These are phyloP conservation scores for Chrysoporthe austroafricana DNA, from an alignment of 2,329 filamentous ascomycete species.

Conservation along the genomic window DNA sequence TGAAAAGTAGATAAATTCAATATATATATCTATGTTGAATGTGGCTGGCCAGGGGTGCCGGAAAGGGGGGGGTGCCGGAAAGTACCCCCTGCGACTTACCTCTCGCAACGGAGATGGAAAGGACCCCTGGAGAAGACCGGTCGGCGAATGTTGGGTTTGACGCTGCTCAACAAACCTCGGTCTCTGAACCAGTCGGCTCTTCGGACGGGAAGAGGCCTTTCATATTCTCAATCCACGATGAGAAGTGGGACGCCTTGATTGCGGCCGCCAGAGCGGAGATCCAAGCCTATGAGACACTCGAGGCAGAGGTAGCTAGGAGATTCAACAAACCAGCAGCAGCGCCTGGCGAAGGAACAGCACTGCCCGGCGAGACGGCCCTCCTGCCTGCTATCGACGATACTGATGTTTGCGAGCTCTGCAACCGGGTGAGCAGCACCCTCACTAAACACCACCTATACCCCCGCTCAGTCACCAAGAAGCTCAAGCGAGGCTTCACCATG, in stretches of 20 bases:
- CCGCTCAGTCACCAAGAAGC: neutral
- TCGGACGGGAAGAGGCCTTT: neutral
- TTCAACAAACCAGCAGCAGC: neutral
- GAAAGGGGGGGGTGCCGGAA: too few species aligned
- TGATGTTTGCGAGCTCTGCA: neutral
- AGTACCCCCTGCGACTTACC: too few species aligned
- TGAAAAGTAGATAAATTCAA: too few species aligned
- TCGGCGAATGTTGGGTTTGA: neutral
- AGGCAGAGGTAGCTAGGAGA: neutral
- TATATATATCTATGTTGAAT: too few species aligned
- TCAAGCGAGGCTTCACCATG: neutral
- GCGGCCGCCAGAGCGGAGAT: neutral
- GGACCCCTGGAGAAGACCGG: neutral
- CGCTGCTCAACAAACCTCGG: neutral
- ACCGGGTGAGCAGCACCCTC: neutral
- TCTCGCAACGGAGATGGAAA: neutral
- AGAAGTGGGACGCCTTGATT: neutral
- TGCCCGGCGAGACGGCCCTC: neutral
- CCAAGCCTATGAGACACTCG: neutral
- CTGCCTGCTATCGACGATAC: neutral
- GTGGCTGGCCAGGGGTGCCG: too few species aligned
- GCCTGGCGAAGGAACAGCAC: neutral
- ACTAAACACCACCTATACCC: neutral
- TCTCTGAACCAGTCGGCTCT: neutral
- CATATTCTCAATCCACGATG: neutral